phyloP scores from a whole-genome alignment of 2,329 filamentous ascomycete genomes.

The Neonectria sp. region DNA sequence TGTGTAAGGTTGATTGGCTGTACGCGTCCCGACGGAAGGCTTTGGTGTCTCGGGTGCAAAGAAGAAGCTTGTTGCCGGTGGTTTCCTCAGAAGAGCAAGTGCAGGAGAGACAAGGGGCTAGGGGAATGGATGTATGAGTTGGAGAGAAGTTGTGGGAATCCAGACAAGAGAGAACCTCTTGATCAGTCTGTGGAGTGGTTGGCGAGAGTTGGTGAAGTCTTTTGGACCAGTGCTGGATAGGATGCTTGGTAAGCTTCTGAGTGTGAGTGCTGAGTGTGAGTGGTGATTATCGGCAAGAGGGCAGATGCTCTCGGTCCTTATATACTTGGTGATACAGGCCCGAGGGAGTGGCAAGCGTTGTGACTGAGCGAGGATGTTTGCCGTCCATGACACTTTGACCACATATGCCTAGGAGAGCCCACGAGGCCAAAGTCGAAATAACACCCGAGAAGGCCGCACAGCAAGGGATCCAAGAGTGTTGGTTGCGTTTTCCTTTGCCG shows the following conservation, averaged over 20 bases:
- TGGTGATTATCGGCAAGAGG: conserved; percentile 34
- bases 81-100: conserved; percentile 15
- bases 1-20: conserved; percentile 41
- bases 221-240: conserved; percentile 11
- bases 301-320: conserved; percentile 42
- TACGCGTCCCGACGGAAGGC: conserved; percentile 41
- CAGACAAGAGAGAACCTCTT: conserved; percentile 6
- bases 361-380: conserved; percentile 46
- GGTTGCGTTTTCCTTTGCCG: conserved; percentile 43
- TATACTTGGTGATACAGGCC: conserved; percentile 48
- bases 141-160: conserved; percentile 14
- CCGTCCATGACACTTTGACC: conserved; percentile 47
- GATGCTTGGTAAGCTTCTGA: conserved; percentile 33
- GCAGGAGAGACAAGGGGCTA: conserved; percentile 10
- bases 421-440: conserved; percentile 49
- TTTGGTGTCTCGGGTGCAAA: conserved; percentile 37
- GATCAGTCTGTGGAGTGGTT: conserved; percentile 6
- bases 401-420: conserved; percentile 44
- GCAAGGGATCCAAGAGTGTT: conserved; percentile 45
- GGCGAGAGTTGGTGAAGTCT: conserved; percentile 14
- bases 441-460: conserved; percentile 39
- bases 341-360: conserved; percentile 42
- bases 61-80: conserved; percentile 39
- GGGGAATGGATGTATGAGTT: conserved; percentile 8
- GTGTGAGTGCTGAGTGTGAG: conserved; percentile 39